Percentiles rank a stretch among this genome's conserved stretches.
Evolutionary conservation across 2,329 filamentous ascomycete species (phyloP).

Genomic region (Colletotrichum salicis): DNA sequence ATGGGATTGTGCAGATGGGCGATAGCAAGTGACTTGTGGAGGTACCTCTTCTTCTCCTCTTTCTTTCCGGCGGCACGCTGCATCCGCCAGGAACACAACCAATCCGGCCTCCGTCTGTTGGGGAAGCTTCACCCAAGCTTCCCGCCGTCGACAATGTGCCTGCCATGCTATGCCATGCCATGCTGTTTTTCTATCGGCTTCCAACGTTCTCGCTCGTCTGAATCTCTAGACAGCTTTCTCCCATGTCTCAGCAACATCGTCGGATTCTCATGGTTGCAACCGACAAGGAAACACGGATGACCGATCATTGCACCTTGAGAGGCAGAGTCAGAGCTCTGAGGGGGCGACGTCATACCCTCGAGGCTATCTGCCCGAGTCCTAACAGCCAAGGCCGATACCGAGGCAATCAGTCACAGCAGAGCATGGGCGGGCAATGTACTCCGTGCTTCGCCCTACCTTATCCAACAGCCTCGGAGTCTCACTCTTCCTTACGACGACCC

Average conservation of each 20-base stretch:
- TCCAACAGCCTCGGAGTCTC: slow-evolving; percentile 1
- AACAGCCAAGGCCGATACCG: slow-evolving; percentile 21
- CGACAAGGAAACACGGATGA: neutral
- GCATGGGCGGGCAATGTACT: slow-evolving; percentile 7
- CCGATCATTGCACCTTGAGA: neutral
- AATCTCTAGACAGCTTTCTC: neutral
- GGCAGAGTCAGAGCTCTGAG: slow-evolving; percentile 11
- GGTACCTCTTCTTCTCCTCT: neutral
- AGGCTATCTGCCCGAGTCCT: neutral
- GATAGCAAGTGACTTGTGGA: slow-evolving; percentile 4
- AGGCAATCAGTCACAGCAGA: slow-evolving; percentile 2
- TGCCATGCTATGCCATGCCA: neutral
- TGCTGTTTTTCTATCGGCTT: neutral
- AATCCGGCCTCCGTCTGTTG: neutral
- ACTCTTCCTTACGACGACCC: neutral
- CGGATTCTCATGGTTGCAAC: neutral
- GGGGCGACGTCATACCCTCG: slow-evolving; percentile 26
- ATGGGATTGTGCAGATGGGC: slow-evolving; percentile 29
- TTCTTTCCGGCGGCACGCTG: neutral
- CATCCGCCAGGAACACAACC: neutral
- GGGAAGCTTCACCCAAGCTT: slow-evolving; percentile 4
- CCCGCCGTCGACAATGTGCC: neutral
- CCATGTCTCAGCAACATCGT: neutral
- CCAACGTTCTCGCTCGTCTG: neutral
- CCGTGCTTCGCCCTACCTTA: neutral